Base-by-base conservation (phyloP, 2,329 filamentous ascomycete species). In the Chrysoporthe deuterocubensis region DNA sequence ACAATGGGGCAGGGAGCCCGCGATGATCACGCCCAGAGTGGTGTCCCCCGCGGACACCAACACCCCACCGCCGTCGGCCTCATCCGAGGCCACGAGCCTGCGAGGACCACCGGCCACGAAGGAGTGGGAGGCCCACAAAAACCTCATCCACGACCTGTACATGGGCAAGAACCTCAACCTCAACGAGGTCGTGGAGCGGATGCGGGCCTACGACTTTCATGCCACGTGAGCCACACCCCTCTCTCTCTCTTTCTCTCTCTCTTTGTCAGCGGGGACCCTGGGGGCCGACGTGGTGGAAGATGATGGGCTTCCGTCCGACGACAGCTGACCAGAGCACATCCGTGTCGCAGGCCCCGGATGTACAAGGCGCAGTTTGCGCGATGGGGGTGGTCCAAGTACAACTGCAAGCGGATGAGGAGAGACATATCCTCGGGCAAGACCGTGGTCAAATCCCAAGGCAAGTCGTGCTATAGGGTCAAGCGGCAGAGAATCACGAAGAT, bases 381-480 rank as follows among this genome's bases (percentile, higher is more conserved):
- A 37, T 71, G 70, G 70, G 69, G 68, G 13, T 71, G 66, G 68
- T 69, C 66, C 58, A 71, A 71, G 37, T 71, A 71, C 43, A 71
- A 71, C 58, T 70, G 66, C 40, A 71, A 71, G 61, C 66, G 70
- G 59, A 57, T 68, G 63, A 61, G 69, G 44, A 64, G 63, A 5
- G 67, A 70, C 48, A 34, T 70, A 14, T 70, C 70, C 9, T 66
- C 68, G 11, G 69, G 70, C 46, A 70, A 65, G n/a, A 42, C 65
- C 42, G 59, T 71, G 11, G 66, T 70, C 58, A 71, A 67, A 67
- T 68, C 70, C 37, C 64, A 59, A n/a, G 70, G 70, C 50, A 71
- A 71, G 59, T 71, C 70, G 13, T 71, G 70, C 63, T 66, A 70
- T 58, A 50, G 70, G 52, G 57, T 69, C 16, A 68, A 66, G 42